These are phyloP conservation scores for Botryosphaeria agaves DNA, from an alignment of 2,329 filamentous ascomycete species.

Conservation along the genomic window DNA sequence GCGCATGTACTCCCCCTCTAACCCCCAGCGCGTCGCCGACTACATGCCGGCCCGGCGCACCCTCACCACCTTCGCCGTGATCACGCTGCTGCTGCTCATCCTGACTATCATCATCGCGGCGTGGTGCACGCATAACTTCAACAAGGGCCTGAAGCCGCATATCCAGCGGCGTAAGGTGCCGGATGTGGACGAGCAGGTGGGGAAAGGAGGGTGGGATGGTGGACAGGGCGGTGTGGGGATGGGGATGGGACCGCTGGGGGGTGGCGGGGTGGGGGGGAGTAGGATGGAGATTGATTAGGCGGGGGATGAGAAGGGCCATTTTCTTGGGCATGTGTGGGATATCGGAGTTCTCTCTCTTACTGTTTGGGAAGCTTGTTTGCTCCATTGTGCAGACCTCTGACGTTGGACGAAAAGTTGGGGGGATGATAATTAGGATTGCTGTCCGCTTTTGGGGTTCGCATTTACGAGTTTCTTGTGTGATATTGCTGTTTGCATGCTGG, in stretches of 20 bases:
- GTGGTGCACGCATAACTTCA: slow-evolving; percentile 81
- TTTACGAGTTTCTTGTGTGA: too few species aligned
- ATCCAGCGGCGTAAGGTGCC: slow-evolving; percentile 42
- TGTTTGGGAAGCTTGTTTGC: too few species aligned
- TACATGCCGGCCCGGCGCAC: slow-evolving; percentile 72
- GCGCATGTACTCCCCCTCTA: slow-evolving; percentile 60
- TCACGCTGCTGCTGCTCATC: slow-evolving; percentile 78
- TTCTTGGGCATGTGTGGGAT: too few species aligned
- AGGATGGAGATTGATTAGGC: slow-evolving; percentile 31
- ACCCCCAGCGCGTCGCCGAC: slow-evolving; percentile 26
- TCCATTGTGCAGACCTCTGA: too few species aligned
- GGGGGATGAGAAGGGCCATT: neutral
- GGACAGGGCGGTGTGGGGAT: slow-evolving; percentile 9
- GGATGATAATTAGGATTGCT: too few species aligned
- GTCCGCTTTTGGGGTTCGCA: too few species aligned
- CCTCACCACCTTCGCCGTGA: slow-evolving; percentile 81
- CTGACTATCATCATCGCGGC: slow-evolving; percentile 76
- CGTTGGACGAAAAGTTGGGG: too few species aligned
- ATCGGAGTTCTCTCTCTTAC: too few species aligned
- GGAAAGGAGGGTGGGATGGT: slow-evolving; percentile 4
- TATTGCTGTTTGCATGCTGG: too few species aligned
- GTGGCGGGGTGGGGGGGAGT: slow-evolving; percentile 13
- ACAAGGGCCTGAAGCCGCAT: slow-evolving; percentile 75
- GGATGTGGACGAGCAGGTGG: slow-evolving; percentile 31
- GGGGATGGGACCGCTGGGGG: slow-evolving; percentile 8